Base-by-base conservation (phyloP, 2,329 filamentous ascomycete genomes). In the Microthyrium microscopicum region DNA sequence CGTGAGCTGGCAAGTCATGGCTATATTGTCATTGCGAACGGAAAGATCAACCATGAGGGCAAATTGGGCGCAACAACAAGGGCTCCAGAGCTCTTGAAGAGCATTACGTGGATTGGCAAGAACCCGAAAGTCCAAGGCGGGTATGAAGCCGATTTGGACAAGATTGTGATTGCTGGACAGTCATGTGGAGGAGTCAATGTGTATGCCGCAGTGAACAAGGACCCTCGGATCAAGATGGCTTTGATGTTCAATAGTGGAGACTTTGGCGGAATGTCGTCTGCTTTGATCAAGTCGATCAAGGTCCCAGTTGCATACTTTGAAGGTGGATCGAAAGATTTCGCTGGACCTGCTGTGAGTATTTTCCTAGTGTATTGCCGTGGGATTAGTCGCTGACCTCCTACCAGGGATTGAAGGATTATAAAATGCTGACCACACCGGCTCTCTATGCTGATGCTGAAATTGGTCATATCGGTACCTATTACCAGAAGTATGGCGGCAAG, bases 241-340 rank as follows among this genome's bases (percentile, higher is more conserved):
- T 9, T 25, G 9, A 9, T 25, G 9, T 25, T 25, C 22, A 25
- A 25, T 13, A 25, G 22, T 13, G 22, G 22, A 25, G 13, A 25
- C 22, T 25, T 25, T 9, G 13, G 13, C 22, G 22, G 9, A 13
- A 13, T 13, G 22, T 13, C 22, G 22, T 9, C 9, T 9, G 22
- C 22, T 25, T 9, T 25, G 27, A 15, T 9, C 9, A 12, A 12
- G 27, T 15, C 9, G 16, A 29, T 15, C 11, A 29, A 29, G 27
- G 40, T 44, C 2, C 27, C 27, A 15, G 27, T 29, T 29, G 27
- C 27, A 29, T 29, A 16, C 9, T 17, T 17, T 16, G 9, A 9
- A 9, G 27, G 27, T 17, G 11, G 27, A 9, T 9, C 27, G 15
- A 29, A 29, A 9, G 27, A 17, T 29, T 9, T 29, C 9, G 22